phyloP scores from a whole-genome alignment of 1,139 yeast species.

The Wickerhamomyces sp. region DNA sequence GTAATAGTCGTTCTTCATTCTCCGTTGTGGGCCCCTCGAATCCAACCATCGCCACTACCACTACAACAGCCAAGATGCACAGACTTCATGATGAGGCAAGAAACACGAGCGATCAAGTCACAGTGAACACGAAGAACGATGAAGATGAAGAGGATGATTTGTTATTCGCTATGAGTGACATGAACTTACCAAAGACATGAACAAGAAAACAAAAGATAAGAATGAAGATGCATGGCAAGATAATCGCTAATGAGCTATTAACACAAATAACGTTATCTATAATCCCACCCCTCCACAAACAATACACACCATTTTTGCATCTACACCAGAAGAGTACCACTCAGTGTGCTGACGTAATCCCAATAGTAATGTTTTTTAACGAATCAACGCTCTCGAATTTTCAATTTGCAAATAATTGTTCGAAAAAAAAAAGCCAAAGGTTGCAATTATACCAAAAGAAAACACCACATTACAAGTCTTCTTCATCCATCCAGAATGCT shows the following conservation, averaged over 20 bases:
- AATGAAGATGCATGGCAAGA: too few relatives aligned
- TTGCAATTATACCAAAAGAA: slow-evolving; percentile 3
- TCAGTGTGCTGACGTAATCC: too few relatives aligned
- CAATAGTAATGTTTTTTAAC: too few relatives aligned
- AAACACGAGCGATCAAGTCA: too few relatives aligned
- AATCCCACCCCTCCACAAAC: too few relatives aligned
- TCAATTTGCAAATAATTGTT: slow-evolving; percentile 13
- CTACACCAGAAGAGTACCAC: too few relatives aligned
- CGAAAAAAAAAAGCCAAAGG: background rate
- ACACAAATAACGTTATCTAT: too few relatives aligned
- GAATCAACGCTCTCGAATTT: slow-evolving; percentile 15
- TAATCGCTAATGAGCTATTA: too few relatives aligned
- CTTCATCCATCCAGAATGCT: slow-evolving; percentile 14
- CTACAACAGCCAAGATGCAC: slow-evolving; percentile 34
- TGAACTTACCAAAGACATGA: slow-evolving; percentile 39
- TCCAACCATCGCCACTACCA: slow-evolving; percentile 31
- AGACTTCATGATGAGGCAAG: slow-evolving; percentile 25
- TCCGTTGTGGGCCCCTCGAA: slow-evolving; percentile 27
- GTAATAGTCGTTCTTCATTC: slow-evolving; percentile 25
- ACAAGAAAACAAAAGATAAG: too few relatives aligned
- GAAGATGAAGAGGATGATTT: slow-evolving; percentile 77
- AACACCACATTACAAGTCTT: slow-evolving; percentile 1
- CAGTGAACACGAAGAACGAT: slow-evolving; percentile 25
- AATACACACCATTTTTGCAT: too few relatives aligned
- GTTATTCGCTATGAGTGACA: slow-evolving; percentile 86